These are phyloP conservation scores for Sordariomycetes sp. DNA, from an alignment of 2,329 filamentous ascomycete species.

Conservation along the genomic window DNA sequence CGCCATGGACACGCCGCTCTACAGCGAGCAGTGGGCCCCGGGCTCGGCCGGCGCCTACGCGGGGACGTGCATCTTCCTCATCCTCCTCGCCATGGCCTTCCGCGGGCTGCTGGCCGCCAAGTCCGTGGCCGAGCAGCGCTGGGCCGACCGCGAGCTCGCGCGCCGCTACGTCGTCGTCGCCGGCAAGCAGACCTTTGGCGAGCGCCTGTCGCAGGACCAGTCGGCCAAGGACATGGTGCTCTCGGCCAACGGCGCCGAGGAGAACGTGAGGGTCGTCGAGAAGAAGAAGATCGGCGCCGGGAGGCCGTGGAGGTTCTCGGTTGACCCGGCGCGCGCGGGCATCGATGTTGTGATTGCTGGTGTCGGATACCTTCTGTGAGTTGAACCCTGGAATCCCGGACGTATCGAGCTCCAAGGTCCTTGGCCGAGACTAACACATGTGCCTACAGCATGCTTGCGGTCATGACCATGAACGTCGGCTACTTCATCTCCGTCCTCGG, in stretches of 20 bases:
- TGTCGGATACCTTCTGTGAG: constrained; percentile 78
- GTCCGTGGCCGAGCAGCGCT: constrained; percentile 48
- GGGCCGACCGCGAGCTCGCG: constrained; percentile 60
- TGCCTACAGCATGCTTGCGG: constrained; percentile 71
- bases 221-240: constrained; percentile 56
- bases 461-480: constrained; percentile 83
- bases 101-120: constrained; percentile 65
- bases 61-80: constrained; percentile 84
- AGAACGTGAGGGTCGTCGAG: constrained; percentile 62
- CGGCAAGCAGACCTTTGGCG: constrained; percentile 48
- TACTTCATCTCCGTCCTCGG: constrained; percentile 74
- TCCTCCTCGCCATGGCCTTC: constrained; percentile 60
- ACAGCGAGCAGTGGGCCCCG: constrained; percentile 64
- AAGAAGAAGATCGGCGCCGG: constrained; percentile 33
- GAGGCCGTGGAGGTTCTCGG: constrained; percentile 70
- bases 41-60: constrained; percentile 61
- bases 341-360: constrained; percentile 64
- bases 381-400: constrained; percentile 13
- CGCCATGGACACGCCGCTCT: constrained; percentile 36
- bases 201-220: constrained; percentile 46
- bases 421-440: constrained; percentile 4
- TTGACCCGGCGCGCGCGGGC: constrained; percentile 63
- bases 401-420: neutral
- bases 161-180: constrained; percentile 69
- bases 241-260: constrained; percentile 69